A percentile compares a stretch with the other conserved stretches of the same genome.
These are phyloP conservation scores for Ottelia alismoides DNA, from an alignment of 106 monocot species.

Conservation along the genomic window DNA sequence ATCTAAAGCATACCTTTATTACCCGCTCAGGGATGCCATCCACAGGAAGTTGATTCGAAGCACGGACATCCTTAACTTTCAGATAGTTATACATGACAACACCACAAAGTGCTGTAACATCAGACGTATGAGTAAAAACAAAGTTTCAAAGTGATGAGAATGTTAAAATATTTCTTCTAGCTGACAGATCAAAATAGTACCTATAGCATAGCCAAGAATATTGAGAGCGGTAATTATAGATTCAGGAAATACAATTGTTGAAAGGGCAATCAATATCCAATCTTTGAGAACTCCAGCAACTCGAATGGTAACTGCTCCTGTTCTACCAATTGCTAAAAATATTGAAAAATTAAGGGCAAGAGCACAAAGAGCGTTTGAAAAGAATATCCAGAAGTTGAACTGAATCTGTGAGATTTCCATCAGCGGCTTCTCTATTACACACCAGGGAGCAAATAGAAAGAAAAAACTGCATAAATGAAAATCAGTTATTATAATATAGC, in stretches of 20 bases:
- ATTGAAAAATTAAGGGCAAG: constrained; percentile 89
- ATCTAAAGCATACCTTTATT: constrained; percentile 80
- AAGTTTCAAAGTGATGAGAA: no score
- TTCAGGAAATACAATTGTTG: constrained; percentile 86
- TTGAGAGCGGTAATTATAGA: constrained; percentile 82
- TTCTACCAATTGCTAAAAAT: constrained; percentile 93
- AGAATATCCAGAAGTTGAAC: constrained; percentile 89
- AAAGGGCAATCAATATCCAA: constrained; percentile 95
- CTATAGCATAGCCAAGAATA: constrained; percentile 78
- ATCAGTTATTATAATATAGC: no score
- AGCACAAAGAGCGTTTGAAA: constrained; percentile 84
- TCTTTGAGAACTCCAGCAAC: constrained; percentile 97
- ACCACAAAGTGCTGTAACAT: constrained; percentile 60
- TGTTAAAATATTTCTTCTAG: no score
- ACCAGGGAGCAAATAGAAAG: constrained; percentile 89
- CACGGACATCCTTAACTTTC: constrained; percentile 69
- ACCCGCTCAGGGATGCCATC: constrained; percentile 46
- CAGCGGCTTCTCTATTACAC: constrained; percentile 60
- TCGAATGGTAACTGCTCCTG: constrained; percentile 84
- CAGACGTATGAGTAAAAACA: background rate
- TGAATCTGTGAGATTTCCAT: constrained; percentile 71
- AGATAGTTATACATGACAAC: constrained; percentile 95
- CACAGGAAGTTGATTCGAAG: constrained; percentile 46
- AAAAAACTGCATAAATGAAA: constrained; percentile 67
- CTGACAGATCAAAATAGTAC: constrained; percentile 35